These are phyloP conservation scores for Neurospora hispaniola DNA, from an alignment of 495 filamentous ascomycete genomes.

Conservation along the genomic window DNA sequence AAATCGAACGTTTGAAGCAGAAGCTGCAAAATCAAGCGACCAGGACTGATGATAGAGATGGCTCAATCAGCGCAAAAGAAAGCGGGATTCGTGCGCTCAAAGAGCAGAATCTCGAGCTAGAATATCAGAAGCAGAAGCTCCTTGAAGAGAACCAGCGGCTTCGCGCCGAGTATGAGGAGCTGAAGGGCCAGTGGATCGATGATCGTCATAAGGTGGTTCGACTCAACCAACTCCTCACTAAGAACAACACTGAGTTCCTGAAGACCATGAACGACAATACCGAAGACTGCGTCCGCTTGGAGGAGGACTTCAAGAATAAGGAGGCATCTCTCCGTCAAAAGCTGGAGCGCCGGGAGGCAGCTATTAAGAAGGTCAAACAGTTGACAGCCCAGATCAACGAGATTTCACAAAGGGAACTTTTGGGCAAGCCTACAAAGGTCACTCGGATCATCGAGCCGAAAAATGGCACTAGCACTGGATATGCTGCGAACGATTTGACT, in stretches of 20 bases:
- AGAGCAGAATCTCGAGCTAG: slow-evolving; percentile 25
- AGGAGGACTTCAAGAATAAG: slow-evolving; percentile 22
- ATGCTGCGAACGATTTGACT: slow-evolving; percentile 17
- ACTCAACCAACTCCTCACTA: slow-evolving; percentile 20
- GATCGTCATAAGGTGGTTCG: slow-evolving; percentile 20
- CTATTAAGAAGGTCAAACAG: slow-evolving; percentile 24
- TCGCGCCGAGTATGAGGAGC: slow-evolving; percentile 17
- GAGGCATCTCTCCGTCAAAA: slow-evolving; percentile 23
- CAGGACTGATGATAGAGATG: slow-evolving; percentile 16
- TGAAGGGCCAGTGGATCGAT: slow-evolving; percentile 17
- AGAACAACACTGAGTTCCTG: slow-evolving; percentile 16
- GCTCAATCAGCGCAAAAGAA: slow-evolving; percentile 16
- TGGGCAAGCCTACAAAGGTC: slow-evolving; percentile 24
- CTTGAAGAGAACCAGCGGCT: slow-evolving; percentile 21
- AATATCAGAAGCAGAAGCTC: slow-evolving; percentile 22
- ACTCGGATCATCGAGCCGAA: slow-evolving; percentile 27
- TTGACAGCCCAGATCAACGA: slow-evolving; percentile 21
- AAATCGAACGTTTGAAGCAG: slow-evolving; percentile 23
- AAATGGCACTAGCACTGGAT: slow-evolving; percentile 11
- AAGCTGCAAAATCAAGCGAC: slow-evolving; percentile 17
- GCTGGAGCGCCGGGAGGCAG: slow-evolving; percentile 24
- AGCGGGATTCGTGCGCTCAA: slow-evolving; percentile 21
- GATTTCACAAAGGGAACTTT: slow-evolving; percentile 23
- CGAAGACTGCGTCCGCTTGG: slow-evolving; percentile 23
- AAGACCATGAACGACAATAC: slow-evolving; percentile 16